Base-by-base conservation (phyloP, 192 early-diverging fungal species). In the Backusella australiensis region DNA sequence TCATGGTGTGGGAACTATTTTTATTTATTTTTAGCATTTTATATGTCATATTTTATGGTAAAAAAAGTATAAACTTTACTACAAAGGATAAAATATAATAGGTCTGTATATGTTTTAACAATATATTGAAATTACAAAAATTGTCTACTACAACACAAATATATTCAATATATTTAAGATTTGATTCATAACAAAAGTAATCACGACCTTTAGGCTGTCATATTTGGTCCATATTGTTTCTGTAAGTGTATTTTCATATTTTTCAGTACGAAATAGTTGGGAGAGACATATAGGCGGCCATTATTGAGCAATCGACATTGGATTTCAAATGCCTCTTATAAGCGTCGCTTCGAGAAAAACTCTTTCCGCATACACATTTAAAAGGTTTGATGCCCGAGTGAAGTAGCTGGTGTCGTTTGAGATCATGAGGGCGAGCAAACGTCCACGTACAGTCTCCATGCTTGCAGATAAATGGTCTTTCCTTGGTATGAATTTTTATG, bases 361-460 rank as follows among this genome's bases (percentile, higher is more conserved):
- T 84, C 74, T 93, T 92, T n/a, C 90, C 92, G 79, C 93, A 94
- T 17, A 84, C 82, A 69, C 93, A 94, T 71, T 85, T 86, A 78
- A 90, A 90, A 23, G 92, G 92, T 80, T 94, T 94, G 74, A 90
- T 80, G 15, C 90, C 87, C 71, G 88, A 90, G 70, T 93, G 93
- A 8, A 91, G 90, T 69, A 90, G 86, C 82, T 91, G 87, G 73
- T 94, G 93, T 19, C 93, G 84, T 70, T 92, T 91, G 14, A 92
- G 80, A 69, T 94, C 93, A 69, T 93, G 91, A 79, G 92, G 88
- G 29, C 93, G 88, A 35, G 88, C 89, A 77, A 94, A 94, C n/a
- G 41, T 41, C 75, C 75, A 76, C 14, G 67, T 80, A 79, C 95
- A 96, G 6, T 34, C 75, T 39, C 23, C 42, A 38, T 71, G 35